Conservation (phyloP, 73 alveolate species). For the Tetrahymena malaccensis region DNA sequence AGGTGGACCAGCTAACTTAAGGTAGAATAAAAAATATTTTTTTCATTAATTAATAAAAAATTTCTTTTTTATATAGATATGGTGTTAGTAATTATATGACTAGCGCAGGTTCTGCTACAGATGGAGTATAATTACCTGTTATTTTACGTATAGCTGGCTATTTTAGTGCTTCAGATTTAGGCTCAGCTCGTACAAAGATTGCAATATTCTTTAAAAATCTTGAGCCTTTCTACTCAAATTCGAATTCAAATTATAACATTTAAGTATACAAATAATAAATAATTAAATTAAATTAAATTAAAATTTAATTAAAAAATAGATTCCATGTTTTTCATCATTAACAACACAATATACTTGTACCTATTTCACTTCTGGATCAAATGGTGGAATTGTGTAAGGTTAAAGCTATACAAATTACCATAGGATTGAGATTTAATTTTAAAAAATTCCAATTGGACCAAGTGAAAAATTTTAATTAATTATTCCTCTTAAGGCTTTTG, state of each 20-base stretch:
- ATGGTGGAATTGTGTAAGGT: neutral
- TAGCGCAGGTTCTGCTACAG: neutral
- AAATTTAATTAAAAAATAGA: neutral
- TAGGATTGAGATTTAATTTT: constrained; percentile 17
- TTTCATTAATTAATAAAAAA: neutral
- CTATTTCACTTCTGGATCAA: constrained; percentile 7
- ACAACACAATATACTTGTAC: constrained; percentile 3
- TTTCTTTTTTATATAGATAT: neutral
- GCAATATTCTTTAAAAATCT: constrained; percentile 18
- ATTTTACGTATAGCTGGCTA: constrained; percentile 19
- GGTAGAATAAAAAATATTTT: neutral
- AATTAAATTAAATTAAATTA: neutral
- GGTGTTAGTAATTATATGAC: constrained; percentile 28
- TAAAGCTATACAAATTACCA: constrained; percentile 15
- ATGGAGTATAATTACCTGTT: neutral
- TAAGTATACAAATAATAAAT: neutral
- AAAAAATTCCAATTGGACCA: constrained; percentile 1
- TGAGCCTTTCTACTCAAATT: constrained; percentile 1
- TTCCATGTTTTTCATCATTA: constrained; percentile 4
- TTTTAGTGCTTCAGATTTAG: constrained; percentile 10
- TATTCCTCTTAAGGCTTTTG: constrained; percentile 14
- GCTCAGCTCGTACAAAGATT: constrained; percentile 8
- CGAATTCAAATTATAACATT: neutral
- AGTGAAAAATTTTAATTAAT: constrained; percentile 22
- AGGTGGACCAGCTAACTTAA: constrained; percentile 3